Conservation (phyloP, 805 yeast genomes). For the Hanseniaspora meyeri region DNA sequence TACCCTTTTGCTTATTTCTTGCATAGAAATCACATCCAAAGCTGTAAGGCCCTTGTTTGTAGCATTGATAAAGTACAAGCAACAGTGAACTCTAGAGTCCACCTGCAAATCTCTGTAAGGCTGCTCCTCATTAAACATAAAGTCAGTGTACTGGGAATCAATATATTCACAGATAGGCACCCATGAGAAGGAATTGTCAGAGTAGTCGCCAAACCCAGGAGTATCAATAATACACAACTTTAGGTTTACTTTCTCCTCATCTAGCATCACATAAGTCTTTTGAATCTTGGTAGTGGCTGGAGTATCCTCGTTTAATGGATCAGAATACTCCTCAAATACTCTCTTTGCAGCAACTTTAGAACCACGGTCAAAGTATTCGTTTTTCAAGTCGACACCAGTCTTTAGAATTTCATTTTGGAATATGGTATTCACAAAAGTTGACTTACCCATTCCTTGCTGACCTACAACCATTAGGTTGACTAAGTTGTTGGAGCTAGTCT, state of each 20-base stretch:
- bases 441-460: conserved; percentile 73
- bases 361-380: conserved; percentile 19
- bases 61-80: conserved; percentile 72
- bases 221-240: conserved; percentile 58
- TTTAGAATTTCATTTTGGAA: conserved; percentile 42
- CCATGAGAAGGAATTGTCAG: conserved; percentile 58
- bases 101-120: conserved; percentile 41
- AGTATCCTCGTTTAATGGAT: conserved; percentile 46
- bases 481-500: conserved; percentile 21
- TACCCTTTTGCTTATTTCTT: conserved; percentile 54
- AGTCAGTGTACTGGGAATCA: conserved; percentile 63
- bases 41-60: conserved; percentile 48
- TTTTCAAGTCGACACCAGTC: conserved; percentile 27
- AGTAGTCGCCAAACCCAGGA: conserved; percentile 62
- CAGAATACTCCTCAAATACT: conserved; percentile 28
- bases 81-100: conserved; percentile 71
- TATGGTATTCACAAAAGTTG: conserved; percentile 69
- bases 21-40: conserved; percentile 63
- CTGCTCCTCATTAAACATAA: conserved; percentile 66
- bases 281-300: conserved; percentile 27
- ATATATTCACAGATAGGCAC: conserved; percentile 56
- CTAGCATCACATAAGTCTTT: conserved; percentile 37
- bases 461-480: conserved; percentile 81
- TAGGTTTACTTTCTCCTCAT: conserved; percentile 48
- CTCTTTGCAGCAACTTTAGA: conserved; percentile 26